Percentiles rank a stretch among this genome's conserved stretches.
These are phyloP conservation scores for Westerdykella aurantiaca DNA, from an alignment of 2,329 filamentous ascomycete species.

Conservation along the genomic window DNA sequence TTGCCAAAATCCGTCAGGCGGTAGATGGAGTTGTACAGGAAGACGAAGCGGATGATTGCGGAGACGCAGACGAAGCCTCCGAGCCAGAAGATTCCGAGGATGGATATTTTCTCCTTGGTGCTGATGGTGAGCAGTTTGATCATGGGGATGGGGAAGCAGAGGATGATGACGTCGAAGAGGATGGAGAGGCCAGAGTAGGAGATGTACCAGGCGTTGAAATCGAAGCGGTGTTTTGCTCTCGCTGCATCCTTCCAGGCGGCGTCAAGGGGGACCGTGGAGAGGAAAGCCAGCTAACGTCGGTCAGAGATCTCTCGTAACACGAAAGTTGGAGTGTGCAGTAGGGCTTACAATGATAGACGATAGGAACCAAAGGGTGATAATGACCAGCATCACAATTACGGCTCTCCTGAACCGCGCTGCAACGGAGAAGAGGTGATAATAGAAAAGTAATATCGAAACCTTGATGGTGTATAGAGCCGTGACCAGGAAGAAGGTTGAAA, in stretches of 20 bases:
- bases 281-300: constrained; percentile 2
- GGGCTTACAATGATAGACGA: constrained; percentile 9
- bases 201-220: constrained; percentile 15
- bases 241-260: constrained; percentile 9
- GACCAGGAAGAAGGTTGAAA: constrained; percentile 10
- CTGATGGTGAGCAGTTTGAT: constrained; percentile 7
- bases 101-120: constrained; percentile 10
- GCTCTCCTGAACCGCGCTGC: constrained; percentile 5
- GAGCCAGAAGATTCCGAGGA: constrained; percentile 15
- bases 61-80: constrained; percentile 14
- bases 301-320: background rate
- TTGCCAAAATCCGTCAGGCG: constrained; percentile 5
- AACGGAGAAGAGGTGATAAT: constrained; percentile 11
- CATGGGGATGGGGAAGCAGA: constrained; percentile 15
- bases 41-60: constrained; percentile 11
- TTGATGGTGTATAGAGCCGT: constrained; percentile 12
- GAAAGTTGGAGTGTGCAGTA: background rate
- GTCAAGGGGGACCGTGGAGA: constrained; percentile 9
- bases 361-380: constrained; percentile 10
- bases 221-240: constrained; percentile 9
- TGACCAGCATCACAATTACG: constrained; percentile 3
- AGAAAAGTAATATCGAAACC: constrained; percentile 13
- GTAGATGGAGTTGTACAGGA: constrained; percentile 10
- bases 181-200: constrained; percentile 10
- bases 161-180: constrained; percentile 13